Evolutionary conservation across 768 basidiomycete species (phyloP), one percentile per base, ranked within the genome.

Genomic region (Lentinula edodes): DNA sequence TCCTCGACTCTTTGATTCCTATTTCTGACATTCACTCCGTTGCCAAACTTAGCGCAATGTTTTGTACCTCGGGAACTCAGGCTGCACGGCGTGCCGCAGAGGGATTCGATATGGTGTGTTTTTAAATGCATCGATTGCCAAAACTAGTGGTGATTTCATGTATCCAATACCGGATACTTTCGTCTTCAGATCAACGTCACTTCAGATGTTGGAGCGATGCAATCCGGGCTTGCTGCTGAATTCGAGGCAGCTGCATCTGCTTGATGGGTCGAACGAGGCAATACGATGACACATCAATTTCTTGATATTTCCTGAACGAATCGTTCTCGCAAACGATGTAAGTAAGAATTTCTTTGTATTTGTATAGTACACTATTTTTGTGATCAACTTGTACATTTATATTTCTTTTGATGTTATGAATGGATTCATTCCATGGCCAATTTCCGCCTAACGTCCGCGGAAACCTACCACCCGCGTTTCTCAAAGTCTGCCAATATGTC

Each of bases 101-200:
- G 64, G 82, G 83, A 6, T 84, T 83, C 61, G 83, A 84, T 67
- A 83, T 84, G 71, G 82, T 71, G 39, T 39, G 69, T 73, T 13
- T 23, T 28, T 3, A 28, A 45, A 12, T 39, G 42, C 23, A 41
- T 12, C 23, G 38, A 32, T 39, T 10, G 20, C 9, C 8, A 10
- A 39, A 39, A 39, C 38, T 20, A 28, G 28, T 10, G 20, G 20
- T 16, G 6, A 16, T 43, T 23, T 48, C 8, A 3, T 48, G 46
- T 65, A n/a, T 65, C 51, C 13, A 8, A 48, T 20, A 48, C 20
- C 2, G n/a, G 18, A n/a, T 45, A 18, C 43, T 48, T 48, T 13
- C 42, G 42, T 3, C 36, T 32, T 41, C 28, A 79, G 78, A 78
- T 79, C 62, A 76, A 76, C 58, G 77, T 75, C 1, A 68, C 68